Base-by-base conservation (phyloP, 1,284 basidiomycete genomes). In the Gymnopus androsaceus region DNA sequence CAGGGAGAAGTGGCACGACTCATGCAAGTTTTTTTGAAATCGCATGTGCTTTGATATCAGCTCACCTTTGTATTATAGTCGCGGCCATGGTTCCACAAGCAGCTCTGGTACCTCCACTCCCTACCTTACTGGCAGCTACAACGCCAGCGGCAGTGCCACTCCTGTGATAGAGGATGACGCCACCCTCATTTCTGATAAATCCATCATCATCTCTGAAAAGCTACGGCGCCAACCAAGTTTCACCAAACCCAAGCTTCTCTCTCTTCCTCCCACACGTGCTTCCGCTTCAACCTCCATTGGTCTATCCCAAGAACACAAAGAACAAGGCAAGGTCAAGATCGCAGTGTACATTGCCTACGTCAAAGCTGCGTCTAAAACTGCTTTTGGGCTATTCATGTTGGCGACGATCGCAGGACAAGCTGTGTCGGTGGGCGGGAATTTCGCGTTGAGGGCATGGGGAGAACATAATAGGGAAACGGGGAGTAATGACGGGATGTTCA, bases 291-390 rank as follows among this genome's bases (percentile, higher is more conserved):
- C 72, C 52, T 70, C 77, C 2, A 71, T 75, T 34, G 84, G 83
- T 3, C 65, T 81, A 12, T 77, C 84, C 2, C 88, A 90, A 66
- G 94, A 95, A 68, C 87, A 93, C 65, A 80, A 79, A 41, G 92
- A 95, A 64, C 86, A 89, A 67, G 94, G 95, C 1, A 81, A 81
- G 14, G 93, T 96, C 61, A 95, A 95, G 71, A 66, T 69, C 31
- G 73, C 80, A 17, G 90, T 96, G 1, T 97, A 97, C 70, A 69
- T 75, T 57, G 76, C 85, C 57, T 97, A 96, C 69, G 81, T 96
- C 66, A 72, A 82, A 58, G 91, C 94, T 0, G 91, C 92, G 11
- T 92, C 91, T 1, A 84, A 80, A 59, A 64, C 76, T 3, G 92
- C 92, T 2, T 93, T 92, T 63, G 66, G 69, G 14, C 64, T 86